These are phyloP conservation scores for Trebouxia gelatinosa DNA, from an alignment of 163 green algal genomes.

Conservation along the genomic window DNA sequence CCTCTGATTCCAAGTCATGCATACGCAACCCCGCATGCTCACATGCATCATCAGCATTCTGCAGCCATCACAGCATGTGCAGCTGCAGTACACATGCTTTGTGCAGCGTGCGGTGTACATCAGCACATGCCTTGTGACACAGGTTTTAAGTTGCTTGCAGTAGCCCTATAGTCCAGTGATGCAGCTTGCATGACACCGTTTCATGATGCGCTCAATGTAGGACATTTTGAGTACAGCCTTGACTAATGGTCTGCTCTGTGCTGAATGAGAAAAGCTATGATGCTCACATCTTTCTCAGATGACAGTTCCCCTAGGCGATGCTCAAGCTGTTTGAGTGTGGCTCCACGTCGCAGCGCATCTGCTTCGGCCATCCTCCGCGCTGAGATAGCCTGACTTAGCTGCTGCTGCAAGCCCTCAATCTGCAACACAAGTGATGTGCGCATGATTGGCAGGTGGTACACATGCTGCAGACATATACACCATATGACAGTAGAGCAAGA, in stretches of 20 bases:
- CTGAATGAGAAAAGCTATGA: neutral
- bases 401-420: conserved; percentile 27
- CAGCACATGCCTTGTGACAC: neutral
- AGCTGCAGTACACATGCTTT: neutral
- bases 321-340: conserved; percentile 27
- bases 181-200: too few species aligned
- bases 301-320: conserved; percentile 22
- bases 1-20: neutral
- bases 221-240: too few species aligned
- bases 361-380: neutral
- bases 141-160: neutral
- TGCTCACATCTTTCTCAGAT: conserved; percentile 25
- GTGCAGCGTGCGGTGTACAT: neutral
- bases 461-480: too few species aligned
- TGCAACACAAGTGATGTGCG: neutral
- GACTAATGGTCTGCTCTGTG: too few species aligned
- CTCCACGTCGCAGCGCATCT: neutral
- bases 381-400: conserved; percentile 7
- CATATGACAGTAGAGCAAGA: too few species aligned
- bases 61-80: neutral
- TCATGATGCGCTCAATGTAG: neutral
- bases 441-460: neutral
- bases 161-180: neutral
- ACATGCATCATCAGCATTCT: conserved; percentile 18
- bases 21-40: neutral